Evolutionary conservation across 495 filamentous ascomycete species (phyloP).

Genomic region (Penicillium longicatenatum): DNA sequence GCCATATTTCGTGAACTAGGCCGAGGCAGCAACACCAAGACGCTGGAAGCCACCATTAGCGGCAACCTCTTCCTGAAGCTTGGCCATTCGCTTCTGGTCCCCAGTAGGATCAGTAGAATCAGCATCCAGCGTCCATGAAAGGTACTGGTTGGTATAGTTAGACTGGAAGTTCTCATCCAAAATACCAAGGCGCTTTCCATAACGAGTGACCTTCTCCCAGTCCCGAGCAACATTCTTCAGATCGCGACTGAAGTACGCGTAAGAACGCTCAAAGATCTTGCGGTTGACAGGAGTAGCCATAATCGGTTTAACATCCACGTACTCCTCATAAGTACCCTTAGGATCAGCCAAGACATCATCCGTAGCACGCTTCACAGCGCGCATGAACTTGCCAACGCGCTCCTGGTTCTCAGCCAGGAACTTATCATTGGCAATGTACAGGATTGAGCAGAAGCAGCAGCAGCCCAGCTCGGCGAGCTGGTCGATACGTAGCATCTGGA

Average conservation of each 20-base stretch:
- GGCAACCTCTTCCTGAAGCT: constrained; percentile 60
- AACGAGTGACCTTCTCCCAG: constrained; percentile 70
- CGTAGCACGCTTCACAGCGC: constrained; percentile 64
- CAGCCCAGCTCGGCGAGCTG: constrained; percentile 71
- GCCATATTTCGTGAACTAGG: constrained; percentile 17
- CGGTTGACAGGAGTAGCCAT: constrained; percentile 66
- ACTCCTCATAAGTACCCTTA: constrained; percentile 59
- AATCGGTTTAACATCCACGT: constrained; percentile 66
- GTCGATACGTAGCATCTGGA: constrained; percentile 75
- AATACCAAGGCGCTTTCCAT: constrained; percentile 66
- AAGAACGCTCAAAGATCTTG: constrained; percentile 73
- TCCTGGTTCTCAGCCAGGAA: constrained; percentile 64
- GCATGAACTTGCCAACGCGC: constrained; percentile 60
- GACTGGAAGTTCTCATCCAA: constrained; percentile 57
- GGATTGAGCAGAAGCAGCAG: constrained; percentile 75
- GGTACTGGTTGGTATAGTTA: constrained; percentile 69
- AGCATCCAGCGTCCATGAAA: constrained; percentile 60
- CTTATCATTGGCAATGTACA: constrained; percentile 69
- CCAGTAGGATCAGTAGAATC: constrained; percentile 63
- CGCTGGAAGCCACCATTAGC: constrained; percentile 48
- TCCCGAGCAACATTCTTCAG: constrained; percentile 70
- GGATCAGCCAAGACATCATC: constrained; percentile 66
- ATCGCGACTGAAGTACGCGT: constrained; percentile 69
- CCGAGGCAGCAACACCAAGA: constrained; percentile 34
- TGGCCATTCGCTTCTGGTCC: constrained; percentile 67